phyloP scores from a whole-genome alignment of 805 yeast species.

The Candida boleticola region DNA sequence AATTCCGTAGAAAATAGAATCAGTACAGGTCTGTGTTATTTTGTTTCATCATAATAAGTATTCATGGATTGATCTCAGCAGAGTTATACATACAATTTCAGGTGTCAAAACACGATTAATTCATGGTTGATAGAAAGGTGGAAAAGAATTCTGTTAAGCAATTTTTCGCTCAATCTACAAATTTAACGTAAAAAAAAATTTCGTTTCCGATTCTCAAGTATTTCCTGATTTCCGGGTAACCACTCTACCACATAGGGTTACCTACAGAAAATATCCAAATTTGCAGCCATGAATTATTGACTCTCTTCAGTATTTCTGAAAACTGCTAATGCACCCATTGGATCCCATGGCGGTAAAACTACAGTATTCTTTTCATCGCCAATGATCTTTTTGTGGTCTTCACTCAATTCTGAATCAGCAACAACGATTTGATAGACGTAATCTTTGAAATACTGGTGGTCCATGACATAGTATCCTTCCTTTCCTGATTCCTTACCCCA shows the following conservation, averaged over 20 bases:
- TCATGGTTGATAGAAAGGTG: no score
- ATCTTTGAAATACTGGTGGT: conserved; percentile 71
- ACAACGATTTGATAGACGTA: conserved; percentile 65
- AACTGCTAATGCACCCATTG: conserved; percentile 71
- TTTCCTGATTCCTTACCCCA: conserved; percentile 72
- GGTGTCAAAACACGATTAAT: no score
- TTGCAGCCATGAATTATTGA: no score
- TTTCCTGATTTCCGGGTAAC: no score
- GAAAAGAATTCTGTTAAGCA: no score
- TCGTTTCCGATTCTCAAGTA: no score
- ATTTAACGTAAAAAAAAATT: no score
- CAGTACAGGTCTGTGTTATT: conserved; percentile 62
- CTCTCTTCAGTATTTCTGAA: conserved; percentile 3
- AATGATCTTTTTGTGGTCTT: conserved; percentile 1
- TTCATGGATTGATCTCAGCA: neutral
- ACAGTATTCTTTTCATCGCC: conserved; percentile 25
- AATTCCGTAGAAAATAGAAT: conserved; percentile 17
- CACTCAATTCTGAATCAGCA: conserved; percentile 4
- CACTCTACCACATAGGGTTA: no score
- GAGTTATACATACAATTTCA: conserved; percentile 1
- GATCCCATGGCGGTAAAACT: conserved; percentile 74
- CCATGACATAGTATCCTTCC: conserved; percentile 69
- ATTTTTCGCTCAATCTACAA: no score
- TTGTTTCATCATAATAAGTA: conserved; percentile 39
- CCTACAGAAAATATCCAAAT: no score